These are phyloP conservation scores for Trypanosoma platydactyli DNA, from an alignment of 208 protist species.

Conservation along the genomic window DNA sequence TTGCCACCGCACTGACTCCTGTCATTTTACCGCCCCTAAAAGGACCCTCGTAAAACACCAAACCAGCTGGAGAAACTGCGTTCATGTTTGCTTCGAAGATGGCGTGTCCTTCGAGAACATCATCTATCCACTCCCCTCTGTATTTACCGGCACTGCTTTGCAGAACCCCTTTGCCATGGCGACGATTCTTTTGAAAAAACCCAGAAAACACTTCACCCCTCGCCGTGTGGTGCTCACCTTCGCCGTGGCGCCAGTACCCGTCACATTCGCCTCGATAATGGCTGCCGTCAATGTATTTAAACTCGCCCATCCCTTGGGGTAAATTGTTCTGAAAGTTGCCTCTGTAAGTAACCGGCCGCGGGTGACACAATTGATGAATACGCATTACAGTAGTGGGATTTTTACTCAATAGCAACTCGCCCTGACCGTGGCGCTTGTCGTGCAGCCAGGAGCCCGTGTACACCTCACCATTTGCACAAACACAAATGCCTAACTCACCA, in stretches of 20 bases:
- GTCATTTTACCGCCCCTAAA: slow-evolving; percentile 62
- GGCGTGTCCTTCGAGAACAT: slow-evolving; percentile 49
- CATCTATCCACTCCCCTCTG: slow-evolving; percentile 54
- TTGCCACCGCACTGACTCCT: slow-evolving; percentile 38
- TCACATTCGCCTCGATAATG: slow-evolving; percentile 54
- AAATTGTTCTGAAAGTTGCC: slow-evolving; percentile 58
- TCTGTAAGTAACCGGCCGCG: slow-evolving; percentile 35
- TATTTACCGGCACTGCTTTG: slow-evolving; percentile 38
- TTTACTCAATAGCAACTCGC: slow-evolving; percentile 47
- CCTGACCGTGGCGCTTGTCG: slow-evolving; percentile 66
- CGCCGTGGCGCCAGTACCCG: slow-evolving; percentile 47
- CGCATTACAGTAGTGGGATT: slow-evolving; percentile 1
- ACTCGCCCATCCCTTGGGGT: slow-evolving; percentile 32
- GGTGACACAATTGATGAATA: slow-evolving; percentile 10
- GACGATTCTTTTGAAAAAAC: slow-evolving; percentile 44
- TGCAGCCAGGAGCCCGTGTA: slow-evolving; percentile 75
- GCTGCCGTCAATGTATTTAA: slow-evolving; percentile 71
- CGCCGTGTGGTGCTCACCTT: slow-evolving; percentile 48
- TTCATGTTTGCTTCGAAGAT: slow-evolving; percentile 14
- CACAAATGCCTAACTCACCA: slow-evolving; percentile 57
- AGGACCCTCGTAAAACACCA: slow-evolving; percentile 61
- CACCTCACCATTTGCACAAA: slow-evolving; percentile 67
- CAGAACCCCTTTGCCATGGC: slow-evolving; percentile 59
- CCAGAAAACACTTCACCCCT: slow-evolving; percentile 66
- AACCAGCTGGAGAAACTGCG: not conserved